Evolutionary conservation across 805 yeast species (phyloP).

Genomic region (Wickerhamiella nectarea): DNA sequence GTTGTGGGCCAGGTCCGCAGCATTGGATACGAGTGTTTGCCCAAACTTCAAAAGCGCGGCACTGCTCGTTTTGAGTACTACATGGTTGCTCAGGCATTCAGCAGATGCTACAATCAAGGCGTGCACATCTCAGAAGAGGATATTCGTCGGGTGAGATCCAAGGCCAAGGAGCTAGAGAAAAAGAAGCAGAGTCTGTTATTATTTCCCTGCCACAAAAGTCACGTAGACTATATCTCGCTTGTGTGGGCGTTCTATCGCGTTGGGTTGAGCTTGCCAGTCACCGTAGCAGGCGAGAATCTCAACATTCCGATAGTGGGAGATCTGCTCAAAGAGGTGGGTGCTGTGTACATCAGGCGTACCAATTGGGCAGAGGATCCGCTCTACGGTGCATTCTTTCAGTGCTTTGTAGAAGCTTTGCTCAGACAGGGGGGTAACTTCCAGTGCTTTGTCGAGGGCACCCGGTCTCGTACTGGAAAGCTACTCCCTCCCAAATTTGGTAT

Average conservation of each 20-base stretch:
- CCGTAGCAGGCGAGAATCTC: slow-evolving; percentile 54
- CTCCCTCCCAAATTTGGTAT: slow-evolving; percentile 51
- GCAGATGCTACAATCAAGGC: slow-evolving; percentile 31
- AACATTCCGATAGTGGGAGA: slow-evolving; percentile 44
- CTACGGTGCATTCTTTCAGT: slow-evolving; percentile 30
- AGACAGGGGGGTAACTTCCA: slow-evolving; percentile 39
- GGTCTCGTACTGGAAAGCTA: slow-evolving; percentile 52
- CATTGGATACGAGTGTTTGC: slow-evolving; percentile 25
- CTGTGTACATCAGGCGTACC: slow-evolving; percentile 42
- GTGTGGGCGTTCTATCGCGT: slow-evolving; percentile 42
- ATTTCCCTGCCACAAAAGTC: slow-evolving; percentile 50
- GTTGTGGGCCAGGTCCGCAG: slow-evolving; percentile 22
- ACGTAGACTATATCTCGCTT: slow-evolving; percentile 45
- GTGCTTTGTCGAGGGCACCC: slow-evolving; percentile 53
- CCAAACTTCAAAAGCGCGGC: slow-evolving; percentile 24
- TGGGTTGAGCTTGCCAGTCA: slow-evolving; percentile 41
- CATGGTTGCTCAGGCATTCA: slow-evolving; percentile 28
- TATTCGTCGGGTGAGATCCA: slow-evolving; percentile 23
- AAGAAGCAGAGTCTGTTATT: slow-evolving; percentile 30
- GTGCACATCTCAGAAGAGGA: slow-evolving; percentile 28
- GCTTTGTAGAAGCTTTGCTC: slow-evolving; percentile 36
- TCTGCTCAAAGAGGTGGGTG: slow-evolving; percentile 39
- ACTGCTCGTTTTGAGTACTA: slow-evolving; percentile 26
- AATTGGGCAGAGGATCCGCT: slow-evolving; percentile 31
- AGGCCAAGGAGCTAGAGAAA: slow-evolving; percentile 25